These are phyloP conservation scores for Pelargonium citronellum DNA, from an alignment of 441 rosid genomes.

Conservation along the genomic window DNA sequence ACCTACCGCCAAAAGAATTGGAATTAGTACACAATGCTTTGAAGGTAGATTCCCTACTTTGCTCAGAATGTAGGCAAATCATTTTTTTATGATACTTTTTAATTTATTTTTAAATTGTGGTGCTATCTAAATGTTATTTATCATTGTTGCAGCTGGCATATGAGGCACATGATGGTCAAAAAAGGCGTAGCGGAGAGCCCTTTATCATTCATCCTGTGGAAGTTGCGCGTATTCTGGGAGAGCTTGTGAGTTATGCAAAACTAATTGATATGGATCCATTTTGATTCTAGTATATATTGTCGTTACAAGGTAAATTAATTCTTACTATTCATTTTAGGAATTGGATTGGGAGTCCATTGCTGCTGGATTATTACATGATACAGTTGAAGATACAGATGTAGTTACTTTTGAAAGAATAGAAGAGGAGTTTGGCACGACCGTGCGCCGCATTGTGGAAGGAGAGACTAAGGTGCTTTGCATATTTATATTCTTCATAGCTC, in stretches of 20 bases:
- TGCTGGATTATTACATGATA: constrained; percentile 94
- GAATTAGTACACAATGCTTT: constrained; percentile 74
- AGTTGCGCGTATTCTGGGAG: constrained; percentile 89
- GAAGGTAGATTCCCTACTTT: constrained; percentile 38
- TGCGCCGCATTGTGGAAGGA: constrained; percentile 92
- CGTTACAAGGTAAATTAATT: constrained; percentile 23
- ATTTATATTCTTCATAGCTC: constrained; percentile 8
- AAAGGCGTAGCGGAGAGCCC: constrained; percentile 87
- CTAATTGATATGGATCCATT: constrained; percentile 14
- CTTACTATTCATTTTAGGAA: constrained; percentile 46
- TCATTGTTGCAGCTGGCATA: constrained; percentile 68
- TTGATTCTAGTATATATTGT: constrained; percentile 17
- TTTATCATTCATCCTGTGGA: constrained; percentile 91
- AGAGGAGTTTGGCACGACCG: constrained; percentile 80
- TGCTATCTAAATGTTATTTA: not conserved
- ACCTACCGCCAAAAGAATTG: constrained; percentile 76
- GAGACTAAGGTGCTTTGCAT: constrained; percentile 77
- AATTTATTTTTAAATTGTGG: not conserved
- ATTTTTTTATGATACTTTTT: not conserved
- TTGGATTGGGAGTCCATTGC: constrained; percentile 98
- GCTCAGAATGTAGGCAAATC: not conserved
- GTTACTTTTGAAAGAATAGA: constrained; percentile 93
- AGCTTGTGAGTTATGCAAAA: constrained; percentile 62
- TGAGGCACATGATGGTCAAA: constrained; percentile 89
- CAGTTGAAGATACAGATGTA: constrained; percentile 92